Evolutionary conservation across 2,329 filamentous ascomycete genomes (phyloP).

Genomic region (Passalora sequoiae): DNA sequence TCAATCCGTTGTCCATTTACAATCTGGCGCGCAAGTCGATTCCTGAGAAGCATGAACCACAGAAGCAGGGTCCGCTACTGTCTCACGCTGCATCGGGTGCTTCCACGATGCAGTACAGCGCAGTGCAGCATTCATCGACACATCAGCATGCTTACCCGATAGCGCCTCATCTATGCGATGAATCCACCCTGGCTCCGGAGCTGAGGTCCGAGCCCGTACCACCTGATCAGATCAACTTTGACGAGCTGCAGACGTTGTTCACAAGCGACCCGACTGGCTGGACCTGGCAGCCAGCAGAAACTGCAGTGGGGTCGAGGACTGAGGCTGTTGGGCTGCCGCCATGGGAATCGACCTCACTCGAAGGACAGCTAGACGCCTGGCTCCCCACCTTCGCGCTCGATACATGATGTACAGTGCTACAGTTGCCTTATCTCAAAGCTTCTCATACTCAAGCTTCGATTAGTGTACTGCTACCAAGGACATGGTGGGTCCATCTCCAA

Average conservation of each 20-base stretch:
- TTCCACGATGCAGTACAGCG: background rate
- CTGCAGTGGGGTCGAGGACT: constrained; percentile 21
- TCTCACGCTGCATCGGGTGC: background rate
- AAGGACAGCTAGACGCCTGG: constrained; percentile 25
- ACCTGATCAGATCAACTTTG: constrained; percentile 22
- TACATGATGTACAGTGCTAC: too few species aligned
- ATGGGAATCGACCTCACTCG: constrained; percentile 22
- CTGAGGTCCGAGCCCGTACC: constrained; percentile 7
- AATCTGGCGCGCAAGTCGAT: constrained; percentile 23
- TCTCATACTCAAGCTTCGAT: too few species aligned
- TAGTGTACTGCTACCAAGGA: too few species aligned
- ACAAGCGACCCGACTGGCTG: constrained; percentile 24
- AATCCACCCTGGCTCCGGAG: constrained; percentile 18
- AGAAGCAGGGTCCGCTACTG: constrained; percentile 14
- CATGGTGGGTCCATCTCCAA: too few species aligned
- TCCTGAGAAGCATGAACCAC: constrained; percentile 24
- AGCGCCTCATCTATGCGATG: constrained; percentile 3
- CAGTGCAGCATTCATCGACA: background rate
- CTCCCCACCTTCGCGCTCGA: constrained; percentile 20
- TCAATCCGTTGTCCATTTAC: constrained; percentile 25
- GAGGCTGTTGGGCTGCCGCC: constrained; percentile 22
- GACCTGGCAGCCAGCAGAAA: constrained; percentile 27
- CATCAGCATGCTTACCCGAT: constrained; percentile 7
- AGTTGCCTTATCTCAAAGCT: too few species aligned
- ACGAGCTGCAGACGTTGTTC: constrained; percentile 24